These are phyloP conservation scores for Fomitopsis pulvina DNA, from an alignment of 768 basidiomycete species.

Conservation along the genomic window DNA sequence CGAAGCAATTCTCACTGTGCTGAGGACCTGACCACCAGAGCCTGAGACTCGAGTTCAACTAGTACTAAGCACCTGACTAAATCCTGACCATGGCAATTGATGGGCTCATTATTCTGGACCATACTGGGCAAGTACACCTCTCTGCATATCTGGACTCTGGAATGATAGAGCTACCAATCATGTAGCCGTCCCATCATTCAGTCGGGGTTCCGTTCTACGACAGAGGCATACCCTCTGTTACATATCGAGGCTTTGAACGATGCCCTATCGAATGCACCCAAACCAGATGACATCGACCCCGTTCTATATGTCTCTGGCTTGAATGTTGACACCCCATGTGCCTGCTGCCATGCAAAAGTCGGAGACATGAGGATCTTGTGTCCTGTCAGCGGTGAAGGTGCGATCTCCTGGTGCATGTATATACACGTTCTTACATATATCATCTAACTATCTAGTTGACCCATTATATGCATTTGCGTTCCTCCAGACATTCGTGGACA, in stretches of 20 bases:
- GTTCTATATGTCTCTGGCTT: constrained; percentile 60
- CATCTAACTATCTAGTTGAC: constrained; percentile 49
- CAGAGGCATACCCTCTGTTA: constrained; percentile 72
- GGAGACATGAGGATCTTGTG: constrained; percentile 74
- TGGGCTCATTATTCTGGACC: constrained; percentile 75
- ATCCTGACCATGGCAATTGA: constrained; percentile 63
- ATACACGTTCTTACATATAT: neutral
- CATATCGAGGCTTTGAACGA: constrained; percentile 84
- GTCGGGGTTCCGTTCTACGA: constrained; percentile 78
- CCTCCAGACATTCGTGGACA: constrained; percentile 76
- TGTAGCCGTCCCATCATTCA: constrained; percentile 64
- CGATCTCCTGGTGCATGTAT: constrained; percentile 22
- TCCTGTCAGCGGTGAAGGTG: constrained; percentile 81
- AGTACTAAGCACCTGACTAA: no score
- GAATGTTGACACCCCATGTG: constrained; percentile 47
- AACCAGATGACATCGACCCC: constrained; percentile 58
- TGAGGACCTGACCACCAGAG: no score
- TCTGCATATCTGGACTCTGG: neutral
- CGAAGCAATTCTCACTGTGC: no score
- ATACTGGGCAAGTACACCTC: constrained; percentile 56
- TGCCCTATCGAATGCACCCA: constrained; percentile 52
- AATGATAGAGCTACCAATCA: constrained; percentile 2
- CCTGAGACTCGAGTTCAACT: no score
- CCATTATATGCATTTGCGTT: constrained; percentile 89
- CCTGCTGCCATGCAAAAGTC: constrained; percentile 76